Evolutionary conservation across 2,329 filamentous ascomycete species (phyloP).

Genomic region (Dactylellina sp.): DNA sequence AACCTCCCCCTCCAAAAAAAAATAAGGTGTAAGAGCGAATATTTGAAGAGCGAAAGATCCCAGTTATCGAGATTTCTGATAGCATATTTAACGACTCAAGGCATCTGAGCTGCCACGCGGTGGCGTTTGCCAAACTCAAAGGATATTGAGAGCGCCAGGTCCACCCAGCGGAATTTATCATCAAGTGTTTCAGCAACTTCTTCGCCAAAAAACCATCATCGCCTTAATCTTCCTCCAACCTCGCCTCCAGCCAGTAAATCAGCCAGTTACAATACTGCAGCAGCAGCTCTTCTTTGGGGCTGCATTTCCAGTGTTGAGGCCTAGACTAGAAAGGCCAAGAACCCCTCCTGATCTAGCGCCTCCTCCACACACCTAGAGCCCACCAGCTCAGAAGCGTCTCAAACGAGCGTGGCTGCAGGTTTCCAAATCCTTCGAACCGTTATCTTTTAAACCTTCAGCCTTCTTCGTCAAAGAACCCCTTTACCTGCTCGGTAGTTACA

Average conservation of each 20-base stretch:
- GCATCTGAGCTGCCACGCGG: not conserved
- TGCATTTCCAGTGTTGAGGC: not conserved
- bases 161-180: not conserved
- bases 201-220: not conserved
- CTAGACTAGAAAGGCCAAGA: constrained; percentile 24
- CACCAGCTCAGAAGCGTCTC: constrained; percentile 20
- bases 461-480: constrained; percentile 19
- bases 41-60: not conserved
- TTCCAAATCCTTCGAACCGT: constrained; percentile 51
- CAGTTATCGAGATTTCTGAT: not conserved
- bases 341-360: constrained; percentile 16
- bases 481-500: constrained; percentile 9
- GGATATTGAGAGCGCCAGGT: not conserved
- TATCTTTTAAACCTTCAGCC: constrained; percentile 33
- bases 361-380: constrained; percentile 3
- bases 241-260: constrained; percentile 31
- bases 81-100: too few relatives aligned
- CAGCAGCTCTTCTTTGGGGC: not conserved
- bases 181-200: not conserved
- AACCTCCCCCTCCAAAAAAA: not conserved
- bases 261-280: constrained; percentile 29
- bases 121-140: not conserved
- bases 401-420: constrained; percentile 36
- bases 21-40: not conserved
- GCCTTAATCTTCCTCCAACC: constrained; percentile 3